Evolutionary conservation across 208 protist genomes (phyloP).

Genomic region (Leishmania turanica): DNA sequence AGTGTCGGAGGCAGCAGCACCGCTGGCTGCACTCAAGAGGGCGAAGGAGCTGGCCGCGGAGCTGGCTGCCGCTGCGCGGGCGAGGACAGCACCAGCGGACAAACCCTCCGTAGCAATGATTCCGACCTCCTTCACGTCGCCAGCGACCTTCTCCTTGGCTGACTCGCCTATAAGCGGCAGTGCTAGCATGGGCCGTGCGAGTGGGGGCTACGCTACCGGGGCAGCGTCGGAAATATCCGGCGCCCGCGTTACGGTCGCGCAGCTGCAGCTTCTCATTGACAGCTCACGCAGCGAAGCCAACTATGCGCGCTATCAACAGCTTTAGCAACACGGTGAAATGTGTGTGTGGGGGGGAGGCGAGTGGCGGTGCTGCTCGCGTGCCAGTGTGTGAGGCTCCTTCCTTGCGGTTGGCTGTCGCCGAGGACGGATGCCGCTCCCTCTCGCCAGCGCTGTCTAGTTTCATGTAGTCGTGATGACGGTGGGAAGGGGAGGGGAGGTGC

Average conservation of each 20-base stretch:
- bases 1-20: conserved; percentile 3
- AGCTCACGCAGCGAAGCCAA: conserved; percentile 21
- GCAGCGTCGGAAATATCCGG: conserved; percentile 11
- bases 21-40: conserved; percentile 25
- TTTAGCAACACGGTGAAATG: conserved; percentile 1
- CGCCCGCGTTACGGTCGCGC: conserved; percentile 27
- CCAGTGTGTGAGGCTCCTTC: neutral
- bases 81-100: conserved; percentile 4
- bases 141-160: conserved; percentile 18
- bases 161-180: conserved; percentile 13
- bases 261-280: conserved; percentile 28
- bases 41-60: conserved; percentile 21
- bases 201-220: neutral
- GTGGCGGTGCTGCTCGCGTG: neutral
- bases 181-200: conserved; percentile 16
- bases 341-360: neutral
- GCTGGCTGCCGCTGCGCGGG: conserved; percentile 23
- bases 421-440: neutral
- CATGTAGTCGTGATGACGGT: neutral
- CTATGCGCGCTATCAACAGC: conserved; percentile 13
- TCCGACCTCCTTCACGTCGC: neutral
- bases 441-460: neutral
- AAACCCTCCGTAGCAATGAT: conserved; percentile 2
- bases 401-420: neutral
- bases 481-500: neutral